Conservation (phyloP, 139 green algal genomes). For the Axilococcus clingmanii region DNA sequence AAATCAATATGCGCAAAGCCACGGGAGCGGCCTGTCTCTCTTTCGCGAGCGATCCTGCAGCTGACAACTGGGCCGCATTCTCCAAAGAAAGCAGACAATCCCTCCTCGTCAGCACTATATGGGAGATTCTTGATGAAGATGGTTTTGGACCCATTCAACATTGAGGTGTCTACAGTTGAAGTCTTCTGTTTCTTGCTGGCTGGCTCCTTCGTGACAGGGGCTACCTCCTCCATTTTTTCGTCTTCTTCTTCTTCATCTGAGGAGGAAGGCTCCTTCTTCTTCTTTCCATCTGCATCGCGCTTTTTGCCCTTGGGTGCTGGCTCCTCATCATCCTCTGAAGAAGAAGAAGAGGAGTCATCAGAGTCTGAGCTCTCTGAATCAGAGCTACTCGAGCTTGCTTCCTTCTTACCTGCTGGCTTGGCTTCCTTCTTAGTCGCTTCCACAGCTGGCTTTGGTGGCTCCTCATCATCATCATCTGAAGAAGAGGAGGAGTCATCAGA, state of each 20-base stretch:
- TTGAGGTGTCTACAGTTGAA: constrained; percentile 14
- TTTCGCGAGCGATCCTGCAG: constrained; percentile 46
- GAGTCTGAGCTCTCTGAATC: neutral
- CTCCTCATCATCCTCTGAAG: constrained; percentile 13
- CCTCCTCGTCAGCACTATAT: constrained; percentile 40
- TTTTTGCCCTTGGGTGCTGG: constrained; percentile 15
- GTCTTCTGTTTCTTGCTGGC: constrained; percentile 31
- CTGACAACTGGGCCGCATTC: constrained; percentile 4
- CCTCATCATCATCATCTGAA: constrained; percentile 3
- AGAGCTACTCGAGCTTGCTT: constrained; percentile 9
- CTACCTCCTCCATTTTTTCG: constrained; percentile 10
- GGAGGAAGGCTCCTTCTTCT: neutral
- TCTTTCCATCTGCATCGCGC: constrained; percentile 17
- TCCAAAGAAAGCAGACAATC: constrained; percentile 35
- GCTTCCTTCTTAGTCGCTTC: neutral
- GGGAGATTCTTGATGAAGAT: constrained; percentile 69
- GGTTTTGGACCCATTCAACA: constrained; percentile 27
- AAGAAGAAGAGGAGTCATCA: neutral
- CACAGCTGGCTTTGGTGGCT: too few relatives aligned
- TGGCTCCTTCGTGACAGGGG: constrained; percentile 15
- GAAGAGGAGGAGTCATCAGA: neutral
- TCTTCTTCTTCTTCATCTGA: constrained; percentile 10
- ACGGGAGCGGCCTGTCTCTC: constrained; percentile 38
- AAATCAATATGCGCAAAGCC: constrained; percentile 71
- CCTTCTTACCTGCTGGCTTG: constrained; percentile 14